Base-by-base conservation (phyloP, 768 basidiomycete species). In the Lyophyllum decastes region DNA sequence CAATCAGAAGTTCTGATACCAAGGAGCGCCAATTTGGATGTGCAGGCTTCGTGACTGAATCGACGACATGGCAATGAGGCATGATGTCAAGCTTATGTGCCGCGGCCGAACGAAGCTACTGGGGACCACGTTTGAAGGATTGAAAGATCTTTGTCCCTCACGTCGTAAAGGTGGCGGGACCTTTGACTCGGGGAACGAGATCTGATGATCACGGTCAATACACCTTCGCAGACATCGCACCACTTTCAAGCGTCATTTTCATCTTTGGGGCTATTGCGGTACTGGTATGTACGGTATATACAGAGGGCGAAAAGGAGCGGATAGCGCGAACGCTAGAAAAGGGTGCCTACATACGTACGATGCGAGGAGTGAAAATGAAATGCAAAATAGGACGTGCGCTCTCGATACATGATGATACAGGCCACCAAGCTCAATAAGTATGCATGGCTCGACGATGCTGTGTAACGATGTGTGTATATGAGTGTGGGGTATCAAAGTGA, bases 351-450 rank as follows among this genome's bases (percentile, higher is more conserved):
- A 9, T 21, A 43, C 41, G 19, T 26, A 38, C 41, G 33, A 54
- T 22, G 54, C 41, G 38, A 52, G 5, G 40, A n/a, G 40, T 53
- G 34, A 52, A 33, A 44, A 46, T 34, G 38, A n/a, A 16, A 44
- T 40, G 52, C 52, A 48, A 54, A 46, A 61, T 25, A 30, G 24
- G 34, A 38, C 35, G 12, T 8, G 8, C 17, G 9, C 19, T 35
- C 34, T 50, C 49, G 22, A 50, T 43, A 56, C 55, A 55, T 55
- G 51, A 45, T 47, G 47, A 53, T 57, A 61, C 55, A 61, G 47
- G 35, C 54, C 53, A 52, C 43, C 54, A 55, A 33, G 41, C 46
- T 48, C 53, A 58, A 61, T 58, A 61, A 61, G 49, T 61, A 61
- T 33, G 48, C 34, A n/a, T 24, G 55, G 25, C 14, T 49, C 46